phyloP scores from a whole-genome alignment of 1,284 basidiomycete species.

The Entoloma clypeatum region DNA sequence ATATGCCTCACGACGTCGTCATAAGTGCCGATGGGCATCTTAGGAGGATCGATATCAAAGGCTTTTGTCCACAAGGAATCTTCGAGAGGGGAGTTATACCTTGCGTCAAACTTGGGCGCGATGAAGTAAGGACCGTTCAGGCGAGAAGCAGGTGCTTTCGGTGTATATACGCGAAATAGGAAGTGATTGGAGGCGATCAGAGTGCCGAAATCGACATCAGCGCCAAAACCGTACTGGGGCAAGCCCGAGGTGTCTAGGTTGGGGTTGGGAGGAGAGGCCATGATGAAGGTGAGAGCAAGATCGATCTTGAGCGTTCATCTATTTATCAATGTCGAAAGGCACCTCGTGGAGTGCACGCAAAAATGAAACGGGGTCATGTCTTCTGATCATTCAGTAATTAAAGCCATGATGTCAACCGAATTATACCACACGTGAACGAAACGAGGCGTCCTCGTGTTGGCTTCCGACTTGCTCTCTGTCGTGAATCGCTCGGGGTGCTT shows the following conservation, averaged over 20 bases:
- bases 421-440: not conserved
- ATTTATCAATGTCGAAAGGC: slow-evolving; percentile 21
- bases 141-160: slow-evolving; percentile 52
- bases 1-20: slow-evolving; percentile 62
- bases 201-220: slow-evolving; percentile 55
- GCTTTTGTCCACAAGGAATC: slow-evolving; percentile 28
- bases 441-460: not conserved
- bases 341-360: slow-evolving; percentile 27
- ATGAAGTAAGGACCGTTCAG: slow-evolving; percentile 58
- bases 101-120: slow-evolving; percentile 56
- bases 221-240: slow-evolving; percentile 69
- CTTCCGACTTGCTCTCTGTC: no score
- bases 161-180: slow-evolving; percentile 74
- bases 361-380: slow-evolving; percentile 25
- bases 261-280: slow-evolving; percentile 9
- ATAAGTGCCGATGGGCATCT: slow-evolving; percentile 42
- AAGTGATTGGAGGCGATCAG: slow-evolving; percentile 64
- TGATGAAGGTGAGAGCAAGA: slow-evolving; percentile 8
- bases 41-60: slow-evolving; percentile 10
- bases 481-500: no score
- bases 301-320: slow-evolving; percentile 8
- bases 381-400: no score
- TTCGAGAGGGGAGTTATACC: slow-evolving; percentile 39
- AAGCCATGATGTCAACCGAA: no score
- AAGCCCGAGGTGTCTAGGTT: slow-evolving; percentile 28